Evolutionary conservation across 768 basidiomycete genomes (phyloP).

Genomic region (Suillus fuscotomentosus): DNA sequence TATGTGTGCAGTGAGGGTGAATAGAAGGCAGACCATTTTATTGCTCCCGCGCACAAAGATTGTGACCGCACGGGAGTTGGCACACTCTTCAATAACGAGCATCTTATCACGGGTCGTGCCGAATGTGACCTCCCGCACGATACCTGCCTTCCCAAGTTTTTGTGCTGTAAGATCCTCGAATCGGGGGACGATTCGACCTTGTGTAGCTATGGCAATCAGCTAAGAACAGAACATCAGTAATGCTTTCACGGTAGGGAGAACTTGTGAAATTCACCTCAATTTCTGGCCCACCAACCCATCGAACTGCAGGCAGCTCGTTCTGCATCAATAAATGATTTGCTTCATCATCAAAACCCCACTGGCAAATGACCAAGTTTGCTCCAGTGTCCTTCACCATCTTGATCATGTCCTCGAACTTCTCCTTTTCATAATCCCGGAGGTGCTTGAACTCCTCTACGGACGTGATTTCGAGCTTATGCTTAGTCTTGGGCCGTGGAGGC

Average conservation of each 20-base stretch:
- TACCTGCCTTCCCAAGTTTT: constrained; percentile 91
- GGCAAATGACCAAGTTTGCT: constrained; percentile 97
- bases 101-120: constrained; percentile 99
- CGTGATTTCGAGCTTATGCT: constrained; percentile 98
- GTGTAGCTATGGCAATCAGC: constrained; percentile 98
- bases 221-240: constrained; percentile 26
- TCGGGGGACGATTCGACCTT: constrained; percentile 96
- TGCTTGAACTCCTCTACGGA: constrained; percentile 96
- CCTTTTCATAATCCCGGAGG: constrained; percentile 90
- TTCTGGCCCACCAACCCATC: constrained; percentile 99
- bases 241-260: not conserved
- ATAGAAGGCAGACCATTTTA: constrained; percentile 81
- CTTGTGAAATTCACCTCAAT: constrained; percentile 72
- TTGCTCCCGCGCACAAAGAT: constrained; percentile 97
- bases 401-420: constrained; percentile 98
- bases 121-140: constrained; percentile 93
- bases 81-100: constrained; percentile 98
- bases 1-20: not conserved
- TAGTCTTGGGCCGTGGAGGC: constrained; percentile 98
- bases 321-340: constrained; percentile 98
- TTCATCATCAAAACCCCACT: constrained; percentile 99
- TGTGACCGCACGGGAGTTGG: constrained; percentile 94
- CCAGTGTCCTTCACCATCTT: constrained; percentile 94
- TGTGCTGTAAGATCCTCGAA: constrained; percentile 92
- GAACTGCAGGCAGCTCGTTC: constrained; percentile 93